Base-by-base conservation (phyloP, 257 asterid species). In the Fraxinus cuspidata region DNA sequence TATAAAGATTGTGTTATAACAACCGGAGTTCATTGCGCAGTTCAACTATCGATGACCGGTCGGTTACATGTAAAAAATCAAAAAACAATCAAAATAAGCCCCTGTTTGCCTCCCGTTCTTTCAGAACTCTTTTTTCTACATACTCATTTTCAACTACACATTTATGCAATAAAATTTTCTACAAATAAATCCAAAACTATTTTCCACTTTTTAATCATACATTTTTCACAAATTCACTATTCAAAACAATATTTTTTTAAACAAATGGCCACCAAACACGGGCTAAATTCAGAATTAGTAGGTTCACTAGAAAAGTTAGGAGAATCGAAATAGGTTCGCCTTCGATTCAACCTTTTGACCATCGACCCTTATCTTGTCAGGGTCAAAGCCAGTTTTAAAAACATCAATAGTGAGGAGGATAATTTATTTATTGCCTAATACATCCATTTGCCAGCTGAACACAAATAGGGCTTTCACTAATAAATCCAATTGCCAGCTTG, bases 381-480 rank as follows among this genome's bases (percentile, higher is more conserved):
- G 66, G 66, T 58, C 28, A 23, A 58, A 58, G 32, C 28, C 7
- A 10, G 21, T 49, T 32, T 15, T 38, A 1, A 75, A 31, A 75
- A 16, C 31, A 32, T 37, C 31, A 63, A 1, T 37, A 29, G 27
- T 4, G 47, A 73, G 38, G 32, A 70, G 31, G 44, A 77, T 78
- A 77, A 80, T 79, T 78, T 79, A 85, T 79, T 82, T 42, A 74
- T 81, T 85, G 81, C 82, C 83, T 49, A 77, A 79, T 38, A 82
- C 79, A 80, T 77, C 83, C 85, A 74, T 34, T 60, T 53, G 84
- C 88, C 91, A 58, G 66, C 66, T 58, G 66, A n/a, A 58, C 13
- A 58, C 28, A 58, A 23, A 21, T 23, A 58, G 16, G 13, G 66
- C 5, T 53, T 9, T n/a, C 11, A 4, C 25, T 21, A 23, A 58